A percentile compares a stretch with the other conserved stretches of the same genome.
phyloP scores from a whole-genome alignment of 306 rosid species.

The Purshia tridentata region DNA sequence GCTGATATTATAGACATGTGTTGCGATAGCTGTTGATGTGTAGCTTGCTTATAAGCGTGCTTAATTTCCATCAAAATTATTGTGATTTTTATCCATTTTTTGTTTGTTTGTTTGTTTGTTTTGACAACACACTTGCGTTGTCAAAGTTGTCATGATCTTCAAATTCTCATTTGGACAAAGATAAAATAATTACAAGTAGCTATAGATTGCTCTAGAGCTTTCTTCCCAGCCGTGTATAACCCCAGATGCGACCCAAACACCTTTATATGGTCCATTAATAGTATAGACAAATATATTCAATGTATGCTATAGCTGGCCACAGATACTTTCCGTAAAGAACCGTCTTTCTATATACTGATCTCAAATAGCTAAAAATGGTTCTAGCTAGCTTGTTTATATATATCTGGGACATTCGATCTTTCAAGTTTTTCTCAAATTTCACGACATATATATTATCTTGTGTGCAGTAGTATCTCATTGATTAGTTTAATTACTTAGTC shows the following conservation, averaged over 20 bases:
- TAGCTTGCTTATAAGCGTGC: not conserved
- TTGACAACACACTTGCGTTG: not conserved
- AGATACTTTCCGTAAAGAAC: conserved; percentile 22
- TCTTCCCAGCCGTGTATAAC: conserved; percentile 2
- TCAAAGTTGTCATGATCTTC: conserved; percentile 1
- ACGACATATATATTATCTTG: not conserved
- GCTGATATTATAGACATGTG: conserved; percentile 16
- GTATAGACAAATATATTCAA: not conserved
- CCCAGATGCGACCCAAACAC: conserved; percentile 11
- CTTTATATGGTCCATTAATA: not conserved
- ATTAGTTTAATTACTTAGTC: not conserved
- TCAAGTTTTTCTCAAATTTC: not conserved
- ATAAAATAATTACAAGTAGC: not conserved
- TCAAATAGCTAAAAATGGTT: not conserved
- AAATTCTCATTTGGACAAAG: conserved; percentile 10
- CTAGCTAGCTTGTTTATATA: conserved; percentile 7
- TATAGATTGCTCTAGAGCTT: not conserved
- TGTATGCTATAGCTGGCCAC: not conserved
- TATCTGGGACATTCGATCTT: conserved; percentile 4
- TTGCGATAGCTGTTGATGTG: not conserved
- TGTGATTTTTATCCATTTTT: conserved; percentile 3
- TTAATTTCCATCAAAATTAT: not conserved
- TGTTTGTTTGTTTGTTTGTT: conserved; percentile 8
- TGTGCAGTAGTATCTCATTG: not conserved
- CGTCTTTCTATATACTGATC: conserved; percentile 2